These are phyloP conservation scores for Selenicereus undatus DNA, from an alignment of 148 eudicot genomes.

Conservation along the genomic window DNA sequence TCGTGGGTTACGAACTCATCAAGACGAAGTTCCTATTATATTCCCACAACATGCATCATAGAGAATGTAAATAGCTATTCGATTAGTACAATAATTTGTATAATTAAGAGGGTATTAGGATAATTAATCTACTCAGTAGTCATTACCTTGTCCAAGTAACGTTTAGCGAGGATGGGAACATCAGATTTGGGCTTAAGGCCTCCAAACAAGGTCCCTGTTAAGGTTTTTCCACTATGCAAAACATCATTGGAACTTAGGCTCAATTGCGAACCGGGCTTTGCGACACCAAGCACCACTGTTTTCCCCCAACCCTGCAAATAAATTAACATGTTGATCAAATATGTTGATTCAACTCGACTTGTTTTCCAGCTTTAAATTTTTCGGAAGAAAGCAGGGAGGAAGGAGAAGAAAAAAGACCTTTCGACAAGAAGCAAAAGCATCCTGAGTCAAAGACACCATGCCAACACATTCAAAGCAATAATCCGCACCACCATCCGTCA, in stretches of 20 bases:
- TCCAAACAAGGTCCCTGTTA: conserved; percentile 28
- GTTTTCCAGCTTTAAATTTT: no score
- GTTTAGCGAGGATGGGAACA: conserved; percentile 24
- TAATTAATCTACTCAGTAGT: background rate
- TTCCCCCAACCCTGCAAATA: conserved; percentile 32
- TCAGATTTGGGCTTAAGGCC: conserved; percentile 30
- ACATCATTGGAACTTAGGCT: conserved; percentile 20
- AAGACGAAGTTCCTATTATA: conserved; percentile 55
- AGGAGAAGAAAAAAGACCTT: conserved; percentile 32
- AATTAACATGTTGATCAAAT: no score
- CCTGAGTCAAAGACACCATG: conserved; percentile 51
- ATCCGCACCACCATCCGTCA: conserved; percentile 78
- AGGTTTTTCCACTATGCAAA: conserved; percentile 20
- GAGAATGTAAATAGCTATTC: background rate
- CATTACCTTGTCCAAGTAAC: conserved; percentile 31
- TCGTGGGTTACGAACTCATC: conserved; percentile 76
- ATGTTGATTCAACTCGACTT: no score
- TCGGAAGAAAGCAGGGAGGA: background rate
- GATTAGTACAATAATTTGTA: background rate
- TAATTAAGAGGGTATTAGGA: background rate
- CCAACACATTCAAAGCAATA: conserved; percentile 84
- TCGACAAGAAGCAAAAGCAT: conserved; percentile 63
- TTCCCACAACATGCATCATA: background rate
- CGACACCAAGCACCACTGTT: conserved; percentile 28
- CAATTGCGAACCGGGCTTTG: conserved; percentile 18